Evolutionary conservation across 139 green algal species (phyloP).

Genomic region (Pleodorina starrii): DNA sequence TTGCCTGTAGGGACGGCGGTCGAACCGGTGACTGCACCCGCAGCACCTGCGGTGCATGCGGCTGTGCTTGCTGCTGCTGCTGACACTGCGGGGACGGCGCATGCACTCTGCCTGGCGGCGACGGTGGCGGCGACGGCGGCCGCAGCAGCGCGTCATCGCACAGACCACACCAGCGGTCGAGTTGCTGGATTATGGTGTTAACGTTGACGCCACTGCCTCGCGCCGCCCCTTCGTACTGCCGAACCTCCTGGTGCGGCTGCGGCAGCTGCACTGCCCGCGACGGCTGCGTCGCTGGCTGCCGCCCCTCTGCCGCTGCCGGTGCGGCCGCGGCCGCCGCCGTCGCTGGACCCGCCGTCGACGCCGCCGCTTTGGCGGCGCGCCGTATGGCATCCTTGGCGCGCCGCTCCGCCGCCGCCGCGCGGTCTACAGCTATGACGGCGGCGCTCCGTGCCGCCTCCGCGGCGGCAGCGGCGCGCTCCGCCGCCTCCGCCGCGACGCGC

Average conservation of each 20-base stretch:
- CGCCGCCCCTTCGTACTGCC: neutral
- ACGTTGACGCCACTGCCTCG: constrained; percentile 17
- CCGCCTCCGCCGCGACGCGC: neutral
- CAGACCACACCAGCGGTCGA: constrained; percentile 38
- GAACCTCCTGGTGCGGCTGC: neutral
- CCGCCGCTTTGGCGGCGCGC: neutral
- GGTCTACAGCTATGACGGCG: neutral
- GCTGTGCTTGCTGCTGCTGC: neutral
- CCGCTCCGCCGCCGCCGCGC: neutral
- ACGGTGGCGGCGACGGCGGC: neutral
- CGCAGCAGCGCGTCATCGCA: constrained; percentile 15
- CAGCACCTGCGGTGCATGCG: neutral
- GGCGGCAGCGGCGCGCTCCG: neutral
- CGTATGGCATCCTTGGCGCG: neutral
- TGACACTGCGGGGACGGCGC: neutral
- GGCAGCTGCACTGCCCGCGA: neutral
- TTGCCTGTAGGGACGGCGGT: neutral
- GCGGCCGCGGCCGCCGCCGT: neutral
- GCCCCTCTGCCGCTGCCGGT: neutral
- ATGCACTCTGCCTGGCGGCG: neutral
- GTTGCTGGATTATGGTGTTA: constrained; percentile 34
- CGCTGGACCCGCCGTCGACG: neutral
- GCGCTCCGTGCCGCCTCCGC: neutral
- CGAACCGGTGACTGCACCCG: neutral
- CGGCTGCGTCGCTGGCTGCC: neutral